Evolutionary conservation across 352 stramenopile species (phyloP).

Genomic region (Phytopythium vexans): DNA sequence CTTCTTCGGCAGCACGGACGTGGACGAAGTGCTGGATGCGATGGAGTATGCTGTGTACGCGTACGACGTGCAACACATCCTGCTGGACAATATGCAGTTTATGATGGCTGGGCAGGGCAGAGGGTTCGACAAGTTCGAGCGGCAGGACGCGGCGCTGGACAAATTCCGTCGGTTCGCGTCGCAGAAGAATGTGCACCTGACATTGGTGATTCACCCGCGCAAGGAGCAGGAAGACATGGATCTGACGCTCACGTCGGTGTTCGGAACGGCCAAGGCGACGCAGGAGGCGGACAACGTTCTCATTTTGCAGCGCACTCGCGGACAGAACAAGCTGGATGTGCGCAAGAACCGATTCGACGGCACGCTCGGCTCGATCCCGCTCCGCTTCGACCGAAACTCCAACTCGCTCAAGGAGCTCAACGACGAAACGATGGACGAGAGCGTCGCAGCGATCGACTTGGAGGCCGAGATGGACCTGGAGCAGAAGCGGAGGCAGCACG

Average conservation of each 20-base stretch:
- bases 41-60: slow-evolving; percentile 99
- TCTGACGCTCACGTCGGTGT: slow-evolving; percentile 95
- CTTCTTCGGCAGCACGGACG: slow-evolving; percentile 96
- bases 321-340: slow-evolving; percentile 94
- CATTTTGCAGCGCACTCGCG: slow-evolving; percentile 94
- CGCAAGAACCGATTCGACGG: slow-evolving; percentile 96
- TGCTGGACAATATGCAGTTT: slow-evolving; percentile 99
- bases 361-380: slow-evolving; percentile 80
- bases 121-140: slow-evolving; percentile 88
- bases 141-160: slow-evolving; percentile 93
- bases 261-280: slow-evolving; percentile 98
- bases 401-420: slow-evolving; percentile 66
- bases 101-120: slow-evolving; percentile 94
- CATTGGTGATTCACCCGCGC: slow-evolving; percentile 97
- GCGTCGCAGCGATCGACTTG: slow-evolving; percentile 61
- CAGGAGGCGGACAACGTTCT: slow-evolving; percentile 99
- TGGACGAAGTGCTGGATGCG: slow-evolving; percentile 95
- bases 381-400: slow-evolving; percentile 80
- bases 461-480: slow-evolving; percentile 79
- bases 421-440: slow-evolving; percentile 63
- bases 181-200: slow-evolving; percentile 98
- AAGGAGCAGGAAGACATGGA: slow-evolving; percentile 96
- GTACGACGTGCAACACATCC: slow-evolving; percentile 98
- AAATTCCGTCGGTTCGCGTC: slow-evolving; percentile 97
- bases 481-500: slow-evolving; percentile 30